Base-by-base conservation (phyloP, 371 early-diverging fungal genomes). In the Chytridium lagenaria region DNA sequence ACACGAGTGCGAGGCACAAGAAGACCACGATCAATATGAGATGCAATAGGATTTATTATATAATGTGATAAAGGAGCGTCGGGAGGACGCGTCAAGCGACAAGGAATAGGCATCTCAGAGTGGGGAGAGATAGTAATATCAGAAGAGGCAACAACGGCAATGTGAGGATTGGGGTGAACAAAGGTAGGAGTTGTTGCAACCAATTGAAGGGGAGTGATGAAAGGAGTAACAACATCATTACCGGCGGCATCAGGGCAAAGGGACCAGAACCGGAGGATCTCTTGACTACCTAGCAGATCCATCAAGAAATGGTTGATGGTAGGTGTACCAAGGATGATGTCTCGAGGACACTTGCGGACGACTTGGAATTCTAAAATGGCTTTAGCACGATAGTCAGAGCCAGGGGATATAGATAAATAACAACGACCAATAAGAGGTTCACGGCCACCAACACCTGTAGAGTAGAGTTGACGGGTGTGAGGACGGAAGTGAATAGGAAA, bases 261-360 rank as follows among this genome's bases (percentile, higher is more conserved):
- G n/a, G n/a, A n/a, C n/a, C n/a, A 66, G 49, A 30, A 66, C 12
- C 66, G 66, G 15, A 38, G 26, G 7, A 28, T 44, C 10, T 40
- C 7, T 5, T 30, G 16, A 30, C 66, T 66, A 16, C 23, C 26
- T 1, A 38, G 28, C 15, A 66, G 15, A 30, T 66, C 66, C 66
- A 66, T 66, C 39, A n/a, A 2, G 44, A 40, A 66, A 2, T 2
- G 44, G 66, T 66, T 19, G 39, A 66, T 66, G 10, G 26, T 26
- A n/a, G 66, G 66, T 38, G 66, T 66, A 22, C 66, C 66, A 5
- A 66, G 40, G 44, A 66, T 66, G 19, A 66, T 44, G 28, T 37
- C 44, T 16, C 66, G 66, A 15, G 66, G 66, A 28, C 66, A 66
- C 2, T 15, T 38, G 2, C 15, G 44, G 2, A 30, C 16, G 39